Evolutionary conservation across 371 early-diverging fungal species (phyloP).

Genomic region (Apophysomyces elegans): DNA sequence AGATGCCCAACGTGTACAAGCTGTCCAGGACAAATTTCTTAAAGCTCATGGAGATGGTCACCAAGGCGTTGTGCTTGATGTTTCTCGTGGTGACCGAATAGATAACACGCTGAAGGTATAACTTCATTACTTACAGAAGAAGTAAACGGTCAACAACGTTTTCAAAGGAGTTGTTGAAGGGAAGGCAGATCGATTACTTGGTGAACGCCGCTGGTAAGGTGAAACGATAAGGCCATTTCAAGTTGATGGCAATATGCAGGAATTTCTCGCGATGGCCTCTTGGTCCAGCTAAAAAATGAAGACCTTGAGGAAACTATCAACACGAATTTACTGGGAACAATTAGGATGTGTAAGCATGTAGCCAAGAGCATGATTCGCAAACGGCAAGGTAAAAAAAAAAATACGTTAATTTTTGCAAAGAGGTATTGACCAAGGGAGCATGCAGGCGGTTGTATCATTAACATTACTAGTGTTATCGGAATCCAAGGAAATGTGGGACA

Average conservation of each 20-base stretch:
- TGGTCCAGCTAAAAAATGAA: conserved; percentile 49
- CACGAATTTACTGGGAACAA: conserved; percentile 78
- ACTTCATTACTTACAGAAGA: too few species aligned
- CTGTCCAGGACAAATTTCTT: conserved; percentile 34
- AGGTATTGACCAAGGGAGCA: background rate
- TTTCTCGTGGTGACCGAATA: conserved; percentile 45
- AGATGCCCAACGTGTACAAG: conserved; percentile 46
- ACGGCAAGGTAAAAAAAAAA: conserved; percentile 43
- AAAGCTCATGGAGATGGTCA: conserved; percentile 30
- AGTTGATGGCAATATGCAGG: conserved; percentile 33
- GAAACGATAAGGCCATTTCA: background rate
- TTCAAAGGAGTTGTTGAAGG: conserved; percentile 30
- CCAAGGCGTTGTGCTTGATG: conserved; percentile 51
- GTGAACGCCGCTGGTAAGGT: conserved; percentile 67
- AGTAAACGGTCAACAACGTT: background rate
- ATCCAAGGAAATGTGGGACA: conserved; percentile 80
- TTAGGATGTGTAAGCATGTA: conserved; percentile 62
- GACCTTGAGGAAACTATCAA: conserved; percentile 62
- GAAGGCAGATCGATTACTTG: conserved; percentile 51
- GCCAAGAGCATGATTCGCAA: conserved; percentile 62
- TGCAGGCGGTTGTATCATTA: conserved; percentile 77
- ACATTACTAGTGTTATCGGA: conserved; percentile 84
- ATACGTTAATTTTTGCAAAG: background rate
- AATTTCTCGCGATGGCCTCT: conserved; percentile 61
- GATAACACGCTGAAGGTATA: conserved; percentile 50